Percentiles rank a stretch among this genome's conserved stretches.
Conservation (phyloP, 1,284 basidiomycete genomes). For the Rugosomyces carneus region DNA sequence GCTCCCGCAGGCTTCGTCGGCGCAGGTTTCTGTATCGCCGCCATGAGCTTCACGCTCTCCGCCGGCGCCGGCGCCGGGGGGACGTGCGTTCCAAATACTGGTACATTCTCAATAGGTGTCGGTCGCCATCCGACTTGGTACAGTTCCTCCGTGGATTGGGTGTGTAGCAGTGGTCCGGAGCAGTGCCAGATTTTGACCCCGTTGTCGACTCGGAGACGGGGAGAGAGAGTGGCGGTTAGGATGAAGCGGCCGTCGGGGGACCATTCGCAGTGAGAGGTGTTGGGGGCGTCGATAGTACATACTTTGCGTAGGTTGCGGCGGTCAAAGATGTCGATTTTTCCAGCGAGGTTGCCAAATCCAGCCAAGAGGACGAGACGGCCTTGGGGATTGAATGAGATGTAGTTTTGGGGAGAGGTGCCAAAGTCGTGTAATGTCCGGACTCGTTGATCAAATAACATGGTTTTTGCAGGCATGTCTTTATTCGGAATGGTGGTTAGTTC, state of each 20-base stretch:
- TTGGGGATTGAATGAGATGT: constrained; percentile 93
- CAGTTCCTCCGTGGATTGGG: constrained; percentile 76
- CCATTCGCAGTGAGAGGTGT: constrained; percentile 94
- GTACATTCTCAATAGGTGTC: constrained; percentile 53
- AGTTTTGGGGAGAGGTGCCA: constrained; percentile 85
- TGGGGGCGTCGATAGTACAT: constrained; percentile 85
- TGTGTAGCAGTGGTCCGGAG: constrained; percentile 78
- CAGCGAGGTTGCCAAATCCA: constrained; percentile 95
- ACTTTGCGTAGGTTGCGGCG: constrained; percentile 82
- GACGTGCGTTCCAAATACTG: constrained; percentile 68
- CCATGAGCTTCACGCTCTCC: constrained; percentile 34
- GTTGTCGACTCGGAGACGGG: constrained; percentile 93
- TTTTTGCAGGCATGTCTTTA: constrained; percentile 91
- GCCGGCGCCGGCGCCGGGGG: constrained; percentile 75
- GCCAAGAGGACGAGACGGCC: constrained; percentile 84
- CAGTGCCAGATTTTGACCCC: constrained; percentile 96
- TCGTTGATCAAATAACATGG: constrained; percentile 86
- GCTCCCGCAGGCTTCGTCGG: constrained; percentile 69
- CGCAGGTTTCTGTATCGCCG: constrained; percentile 37
- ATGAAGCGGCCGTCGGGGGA: constrained; percentile 91
- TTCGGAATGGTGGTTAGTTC: constrained; percentile 2
- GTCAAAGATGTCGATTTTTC: constrained; percentile 91
- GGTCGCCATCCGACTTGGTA: constrained; percentile 89
- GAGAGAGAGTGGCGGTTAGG: constrained; percentile 90
- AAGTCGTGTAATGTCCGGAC: constrained; percentile 89